These are phyloP conservation scores for Hamigera avellanea DNA, from an alignment of 495 filamentous ascomycete genomes.

Conservation along the genomic window DNA sequence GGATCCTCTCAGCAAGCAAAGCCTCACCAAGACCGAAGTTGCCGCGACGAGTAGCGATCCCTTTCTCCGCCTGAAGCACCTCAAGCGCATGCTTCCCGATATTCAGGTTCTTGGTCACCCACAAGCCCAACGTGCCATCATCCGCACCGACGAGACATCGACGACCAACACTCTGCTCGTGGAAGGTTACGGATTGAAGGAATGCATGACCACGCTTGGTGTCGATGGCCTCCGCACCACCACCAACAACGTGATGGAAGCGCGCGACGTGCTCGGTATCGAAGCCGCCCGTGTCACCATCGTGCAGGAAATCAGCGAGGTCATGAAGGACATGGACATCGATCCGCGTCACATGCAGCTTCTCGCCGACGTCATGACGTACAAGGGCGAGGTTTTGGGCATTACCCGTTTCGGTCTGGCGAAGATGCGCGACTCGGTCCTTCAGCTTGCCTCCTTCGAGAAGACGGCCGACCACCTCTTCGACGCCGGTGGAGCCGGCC, in stretches of 20 bases:
- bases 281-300: slow-evolving; percentile 86
- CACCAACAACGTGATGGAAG: slow-evolving; percentile 88
- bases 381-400: slow-evolving; percentile 94
- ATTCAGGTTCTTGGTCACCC: slow-evolving; percentile 81
- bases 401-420: slow-evolving; percentile 93
- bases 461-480: slow-evolving; percentile 98
- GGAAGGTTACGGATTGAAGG: slow-evolving; percentile 82
- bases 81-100: slow-evolving; percentile 69
- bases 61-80: slow-evolving; percentile 67
- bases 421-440: slow-evolving; percentile 91
- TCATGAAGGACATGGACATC: slow-evolving; percentile 90
- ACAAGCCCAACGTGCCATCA: slow-evolving; percentile 75
- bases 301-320: slow-evolving; percentile 61
- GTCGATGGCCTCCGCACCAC: slow-evolving; percentile 60
- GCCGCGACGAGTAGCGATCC: slow-evolving; percentile 48
- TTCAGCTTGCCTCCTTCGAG: slow-evolving; percentile 95
- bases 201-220: slow-evolving; percentile 86
- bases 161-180: slow-evolving; percentile 62
- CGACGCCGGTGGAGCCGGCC: slow-evolving; percentile 83
- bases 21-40: slow-evolving; percentile 44
- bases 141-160: slow-evolving; percentile 59
- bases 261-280: slow-evolving; percentile 85
- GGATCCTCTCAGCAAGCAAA: slow-evolving; percentile 39
- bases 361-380: slow-evolving; percentile 98
- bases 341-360: slow-evolving; percentile 98